A percentile compares a stretch with the other conserved stretches of the same genome.
Evolutionary conservation across 352 stramenopile genomes (phyloP).

Genomic region (Phytophthora melonis): DNA sequence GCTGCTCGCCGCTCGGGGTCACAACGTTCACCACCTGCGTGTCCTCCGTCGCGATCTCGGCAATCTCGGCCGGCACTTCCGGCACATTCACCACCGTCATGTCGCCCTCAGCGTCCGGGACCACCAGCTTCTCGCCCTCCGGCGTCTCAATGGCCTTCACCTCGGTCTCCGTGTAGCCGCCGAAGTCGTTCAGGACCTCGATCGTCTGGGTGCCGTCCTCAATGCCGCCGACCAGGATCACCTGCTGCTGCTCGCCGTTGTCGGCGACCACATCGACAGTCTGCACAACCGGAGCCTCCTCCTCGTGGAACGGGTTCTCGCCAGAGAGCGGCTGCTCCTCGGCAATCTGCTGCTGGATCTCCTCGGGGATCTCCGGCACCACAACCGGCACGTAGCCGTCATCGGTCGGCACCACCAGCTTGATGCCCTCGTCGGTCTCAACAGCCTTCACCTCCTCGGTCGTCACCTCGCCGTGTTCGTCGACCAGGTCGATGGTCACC

Average conservation of each 20-base stretch:
- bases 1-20: neutral
- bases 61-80: conserved; percentile 26
- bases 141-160: conserved; percentile 4
- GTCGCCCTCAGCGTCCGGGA: neutral
- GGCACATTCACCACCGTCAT: neutral
- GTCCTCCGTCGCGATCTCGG: neutral
- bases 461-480: conserved; percentile 5
- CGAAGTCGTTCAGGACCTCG: conserved; percentile 1
- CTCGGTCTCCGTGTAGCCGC: conserved; percentile 1
- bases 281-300: neutral
- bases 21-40: conserved; percentile 5
- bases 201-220: conserved; percentile 7
- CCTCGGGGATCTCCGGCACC: neutral
- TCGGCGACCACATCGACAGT: neutral
- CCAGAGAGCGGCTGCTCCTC: no score
- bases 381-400: neutral
- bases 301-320: no score
- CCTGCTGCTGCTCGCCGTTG: neutral
- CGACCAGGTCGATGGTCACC: neutral
- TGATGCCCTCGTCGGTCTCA: neutral
- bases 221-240: conserved; percentile 5
- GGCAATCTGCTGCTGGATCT: neutral
- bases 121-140: conserved; percentile 2
- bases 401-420: neutral
- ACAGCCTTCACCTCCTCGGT: neutral